Evolutionary conservation across 2,329 filamentous ascomycete species (phyloP).

Genomic region (Stemphylium vesicarium): DNA sequence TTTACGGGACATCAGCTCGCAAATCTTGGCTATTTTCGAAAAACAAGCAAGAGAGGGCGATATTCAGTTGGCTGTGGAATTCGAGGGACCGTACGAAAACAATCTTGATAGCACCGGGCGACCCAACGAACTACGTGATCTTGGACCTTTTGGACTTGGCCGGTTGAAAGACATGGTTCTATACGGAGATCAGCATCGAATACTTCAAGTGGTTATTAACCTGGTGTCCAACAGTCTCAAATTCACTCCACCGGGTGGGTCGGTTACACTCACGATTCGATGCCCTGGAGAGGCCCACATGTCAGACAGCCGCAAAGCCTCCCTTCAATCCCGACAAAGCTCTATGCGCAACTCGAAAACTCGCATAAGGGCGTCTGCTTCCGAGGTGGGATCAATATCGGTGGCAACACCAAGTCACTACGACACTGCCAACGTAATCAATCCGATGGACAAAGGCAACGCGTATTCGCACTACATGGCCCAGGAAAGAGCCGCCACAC

Average conservation of each 20-base stretch:
- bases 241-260: constrained; percentile 80
- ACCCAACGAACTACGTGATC: constrained; percentile 58
- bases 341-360: constrained; percentile 46
- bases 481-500: constrained; percentile 45
- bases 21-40: constrained; percentile 85
- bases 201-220: constrained; percentile 92
- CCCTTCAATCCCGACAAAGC: constrained; percentile 52
- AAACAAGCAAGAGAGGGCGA: constrained; percentile 83
- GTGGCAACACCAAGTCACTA: constrained; percentile 35
- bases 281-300: constrained; percentile 67
- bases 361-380: constrained; percentile 39
- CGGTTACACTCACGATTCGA: constrained; percentile 76
- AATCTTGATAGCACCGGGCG: constrained; percentile 48
- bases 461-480: constrained; percentile 45
- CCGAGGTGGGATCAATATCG: constrained; percentile 40
- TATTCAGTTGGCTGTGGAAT: constrained; percentile 76
- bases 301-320: constrained; percentile 53
- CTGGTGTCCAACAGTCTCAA: constrained; percentile 91
- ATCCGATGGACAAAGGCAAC: constrained; percentile 49
- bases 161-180: constrained; percentile 83
- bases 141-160: constrained; percentile 70
- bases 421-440: constrained; percentile 55
- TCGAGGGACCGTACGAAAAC: constrained; percentile 60
- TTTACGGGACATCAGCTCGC: constrained; percentile 80
- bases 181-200: constrained; percentile 91